Evolutionary conservation across 768 basidiomycete species (phyloP).

Genomic region (Tylopilus intermedius): DNA sequence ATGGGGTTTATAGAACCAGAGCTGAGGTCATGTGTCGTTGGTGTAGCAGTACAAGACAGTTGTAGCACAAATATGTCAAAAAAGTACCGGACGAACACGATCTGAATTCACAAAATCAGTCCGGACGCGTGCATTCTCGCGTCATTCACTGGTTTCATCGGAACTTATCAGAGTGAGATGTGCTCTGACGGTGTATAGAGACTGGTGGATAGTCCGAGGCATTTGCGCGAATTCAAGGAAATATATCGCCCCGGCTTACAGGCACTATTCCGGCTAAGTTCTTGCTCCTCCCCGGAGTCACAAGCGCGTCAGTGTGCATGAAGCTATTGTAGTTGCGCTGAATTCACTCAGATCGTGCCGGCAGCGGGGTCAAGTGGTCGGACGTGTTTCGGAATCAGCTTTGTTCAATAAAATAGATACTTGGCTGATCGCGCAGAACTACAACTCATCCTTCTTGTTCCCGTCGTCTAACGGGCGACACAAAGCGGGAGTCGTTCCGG

Average conservation of each 20-base stretch:
- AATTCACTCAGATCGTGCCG: neutral
- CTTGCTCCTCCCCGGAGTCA: no score
- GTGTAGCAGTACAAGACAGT: neutral
- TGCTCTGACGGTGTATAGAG: neutral
- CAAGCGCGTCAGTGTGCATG: neutral
- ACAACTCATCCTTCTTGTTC: slow-evolving; percentile 29
- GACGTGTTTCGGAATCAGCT: neutral
- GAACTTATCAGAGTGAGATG: neutral
- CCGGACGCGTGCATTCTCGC: no score
- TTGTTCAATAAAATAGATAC: slow-evolving; percentile 2
- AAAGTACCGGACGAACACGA: neutral
- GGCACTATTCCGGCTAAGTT: no score
- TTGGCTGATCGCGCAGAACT: slow-evolving; percentile 4
- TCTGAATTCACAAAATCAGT: neutral
- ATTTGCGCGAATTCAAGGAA: neutral
- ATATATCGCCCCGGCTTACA: no score
- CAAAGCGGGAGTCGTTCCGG: slow-evolving; percentile 78
- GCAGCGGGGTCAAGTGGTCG: neutral
- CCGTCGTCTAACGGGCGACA: slow-evolving; percentile 48
- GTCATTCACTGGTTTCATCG: neutral
- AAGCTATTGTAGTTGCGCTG: neutral
- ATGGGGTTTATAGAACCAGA: neutral
- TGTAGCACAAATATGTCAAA: neutral
- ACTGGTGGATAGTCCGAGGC: neutral
- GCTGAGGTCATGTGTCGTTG: neutral